phyloP scores from a whole-genome alignment of 108 stramenopile species.

The Nitzschia inconspicua region DNA sequence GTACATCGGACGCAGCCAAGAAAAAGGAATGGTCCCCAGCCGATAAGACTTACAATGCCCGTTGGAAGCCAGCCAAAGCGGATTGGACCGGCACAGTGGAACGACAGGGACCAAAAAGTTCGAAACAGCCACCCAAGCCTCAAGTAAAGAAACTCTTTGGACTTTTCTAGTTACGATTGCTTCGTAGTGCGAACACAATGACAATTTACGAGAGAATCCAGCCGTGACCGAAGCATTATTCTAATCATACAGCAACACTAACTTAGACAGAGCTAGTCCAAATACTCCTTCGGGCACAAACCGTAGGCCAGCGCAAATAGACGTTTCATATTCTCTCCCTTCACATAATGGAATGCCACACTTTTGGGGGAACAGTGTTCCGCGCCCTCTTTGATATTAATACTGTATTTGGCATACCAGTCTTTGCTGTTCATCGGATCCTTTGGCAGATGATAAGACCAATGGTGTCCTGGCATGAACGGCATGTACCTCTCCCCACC shows the following conservation, averaged over 20 bases:
- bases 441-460: conserved; percentile 35
- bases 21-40: conserved; percentile 41
- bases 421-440: conserved; percentile 58
- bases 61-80: background rate
- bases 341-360: conserved; percentile 94
- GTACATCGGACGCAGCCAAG: conserved; percentile 28
- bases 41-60: conserved; percentile 33
- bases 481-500: conserved; percentile 95
- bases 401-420: conserved; percentile 89
- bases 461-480: conserved; percentile 91
- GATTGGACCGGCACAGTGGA: conserved; percentile 1
- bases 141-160: conserved; percentile 7
- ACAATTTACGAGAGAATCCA: too few relatives aligned
- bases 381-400: conserved; percentile 79
- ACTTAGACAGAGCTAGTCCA: too few relatives aligned
- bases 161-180: too few relatives aligned
- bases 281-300: conserved; percentile 43
- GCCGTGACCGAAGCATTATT: too few relatives aligned
- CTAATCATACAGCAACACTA: too few relatives aligned
- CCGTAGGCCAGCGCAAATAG: conserved; percentile 74
- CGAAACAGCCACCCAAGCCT: too few relatives aligned
- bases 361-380: conserved; percentile 88
- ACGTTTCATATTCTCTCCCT: conserved; percentile 67
- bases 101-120: background rate
- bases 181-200: too few relatives aligned